Conservation (phyloP, 2,329 filamentous ascomycete species). For the Phyllosticta capitalensis region DNA sequence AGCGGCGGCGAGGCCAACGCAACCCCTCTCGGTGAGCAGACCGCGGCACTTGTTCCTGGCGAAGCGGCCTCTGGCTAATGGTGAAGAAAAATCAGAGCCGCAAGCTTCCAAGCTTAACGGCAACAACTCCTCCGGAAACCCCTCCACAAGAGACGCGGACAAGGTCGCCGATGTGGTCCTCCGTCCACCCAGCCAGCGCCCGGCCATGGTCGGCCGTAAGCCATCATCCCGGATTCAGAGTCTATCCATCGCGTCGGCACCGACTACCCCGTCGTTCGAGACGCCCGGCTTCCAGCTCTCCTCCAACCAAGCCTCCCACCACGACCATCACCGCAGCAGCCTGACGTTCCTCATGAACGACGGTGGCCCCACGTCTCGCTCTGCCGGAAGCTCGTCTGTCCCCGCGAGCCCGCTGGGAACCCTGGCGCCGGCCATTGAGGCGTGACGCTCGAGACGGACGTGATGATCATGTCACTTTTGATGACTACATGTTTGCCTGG, state of each 20-base stretch:
- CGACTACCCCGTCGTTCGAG: not conserved
- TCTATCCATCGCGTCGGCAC: not conserved
- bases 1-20: not conserved
- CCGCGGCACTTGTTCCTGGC: not conserved
- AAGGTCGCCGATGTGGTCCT: constrained; percentile 2
- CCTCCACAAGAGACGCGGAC: not conserved
- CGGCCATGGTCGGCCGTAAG: constrained; percentile 2
- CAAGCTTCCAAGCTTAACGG: not conserved
- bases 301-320: not conserved
- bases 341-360: constrained; percentile 10
- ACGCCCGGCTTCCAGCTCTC: not conserved
- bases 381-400: not conserved
- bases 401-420: not conserved
- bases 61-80: constrained; percentile 9
- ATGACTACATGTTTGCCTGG: not conserved
- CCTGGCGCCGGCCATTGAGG: constrained; percentile 8
- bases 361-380: not conserved
- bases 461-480: not conserved
- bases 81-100: constrained; percentile 3
- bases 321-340: constrained; percentile 6
- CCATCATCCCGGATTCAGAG: constrained; percentile 3
- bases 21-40: constrained; percentile 9
- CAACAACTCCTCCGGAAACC: not conserved
- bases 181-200: constrained; percentile 6
- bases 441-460: not conserved